Conservation (phyloP, 768 basidiomycete genomes). For the Favolaschia claudopus region DNA sequence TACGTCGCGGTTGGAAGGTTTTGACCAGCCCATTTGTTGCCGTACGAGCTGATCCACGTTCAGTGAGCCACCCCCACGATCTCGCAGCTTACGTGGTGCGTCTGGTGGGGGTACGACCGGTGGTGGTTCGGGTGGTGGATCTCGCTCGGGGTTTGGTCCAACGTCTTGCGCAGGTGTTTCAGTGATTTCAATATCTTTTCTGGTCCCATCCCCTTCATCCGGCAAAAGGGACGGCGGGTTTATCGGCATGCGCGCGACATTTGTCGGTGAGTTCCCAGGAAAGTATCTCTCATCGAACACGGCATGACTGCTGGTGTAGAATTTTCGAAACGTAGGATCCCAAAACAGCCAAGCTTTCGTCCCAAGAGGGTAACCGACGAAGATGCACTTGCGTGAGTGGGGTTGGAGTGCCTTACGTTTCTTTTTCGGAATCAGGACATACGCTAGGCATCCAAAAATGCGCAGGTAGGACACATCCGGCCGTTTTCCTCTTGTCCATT, state of each 20-base stretch:
- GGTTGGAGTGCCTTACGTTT: slow-evolving; percentile 36
- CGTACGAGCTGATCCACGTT: not conserved
- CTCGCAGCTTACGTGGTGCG: not conserved
- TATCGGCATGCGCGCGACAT: not conserved
- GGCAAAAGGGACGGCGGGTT: not conserved
- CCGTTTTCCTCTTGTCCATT: slow-evolving; percentile 23
- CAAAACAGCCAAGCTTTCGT: slow-evolving; percentile 45
- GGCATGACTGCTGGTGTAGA: slow-evolving; percentile 36
- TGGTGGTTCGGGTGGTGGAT: not conserved
- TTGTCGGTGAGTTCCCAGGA: slow-evolving; percentile 26
- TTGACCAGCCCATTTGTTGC: not conserved
- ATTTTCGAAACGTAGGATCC: slow-evolving; percentile 36
- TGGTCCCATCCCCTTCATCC: not conserved
- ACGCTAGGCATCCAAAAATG: slow-evolving; percentile 47
- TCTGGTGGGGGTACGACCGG: not conserved
- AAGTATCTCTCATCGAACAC: slow-evolving; percentile 42
- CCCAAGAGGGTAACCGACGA: slow-evolving; percentile 44
- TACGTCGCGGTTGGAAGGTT: not conserved
- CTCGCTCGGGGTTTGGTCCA: not conserved
- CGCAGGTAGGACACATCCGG: slow-evolving; percentile 38
- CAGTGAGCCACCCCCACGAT: not conserved
- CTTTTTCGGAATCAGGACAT: slow-evolving; percentile 45
- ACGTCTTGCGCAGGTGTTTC: too few species aligned
- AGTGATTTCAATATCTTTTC: not conserved
- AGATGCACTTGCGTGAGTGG: slow-evolving; percentile 42